These are phyloP conservation scores for Chloris gayana DNA, from an alignment of 176 grass and related monocot species.

Conservation along the genomic window DNA sequence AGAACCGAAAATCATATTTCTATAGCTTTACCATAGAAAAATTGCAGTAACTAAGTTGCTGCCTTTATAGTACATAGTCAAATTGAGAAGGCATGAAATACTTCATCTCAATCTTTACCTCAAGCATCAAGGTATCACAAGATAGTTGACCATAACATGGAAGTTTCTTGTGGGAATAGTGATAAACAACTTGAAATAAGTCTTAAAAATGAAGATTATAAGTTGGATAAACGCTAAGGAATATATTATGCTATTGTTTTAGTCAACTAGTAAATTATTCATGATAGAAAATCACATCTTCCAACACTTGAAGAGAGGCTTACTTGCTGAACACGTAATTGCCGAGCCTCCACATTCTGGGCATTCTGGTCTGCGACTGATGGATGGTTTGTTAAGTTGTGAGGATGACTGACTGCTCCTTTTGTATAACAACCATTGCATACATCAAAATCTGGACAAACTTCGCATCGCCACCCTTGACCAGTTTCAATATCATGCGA, in stretches of 20 bases:
- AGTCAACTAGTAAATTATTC: too few species aligned
- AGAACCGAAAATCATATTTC: background rate
- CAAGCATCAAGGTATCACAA: background rate
- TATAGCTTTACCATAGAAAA: background rate
- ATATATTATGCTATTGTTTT: background rate
- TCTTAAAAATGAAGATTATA: conserved; percentile 8
- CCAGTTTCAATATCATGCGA: conserved; percentile 94
- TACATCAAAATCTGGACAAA: conserved; percentile 98
- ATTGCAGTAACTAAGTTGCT: background rate
- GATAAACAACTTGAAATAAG: conserved; percentile 27
- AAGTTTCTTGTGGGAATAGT: background rate
- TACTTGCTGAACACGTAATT: conserved; percentile 92
- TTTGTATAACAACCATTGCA: conserved; percentile 92
- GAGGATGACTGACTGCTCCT: conserved; percentile 81
- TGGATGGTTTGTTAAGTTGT: conserved; percentile 92
- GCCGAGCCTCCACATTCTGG: conserved; percentile 95
- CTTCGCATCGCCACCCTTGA: conserved; percentile 98
- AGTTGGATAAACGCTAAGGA: conserved; percentile 1
- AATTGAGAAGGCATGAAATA: background rate
- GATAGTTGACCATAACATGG: background rate
- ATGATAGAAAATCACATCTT: conserved; percentile 9
- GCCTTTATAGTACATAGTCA: background rate
- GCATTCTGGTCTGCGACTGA: conserved; percentile 84
- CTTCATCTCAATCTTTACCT: background rate
- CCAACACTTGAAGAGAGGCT: conserved; percentile 16